Conservation (phyloP, 2,329 filamentous ascomycete genomes). For the Aspergillus felis region DNA sequence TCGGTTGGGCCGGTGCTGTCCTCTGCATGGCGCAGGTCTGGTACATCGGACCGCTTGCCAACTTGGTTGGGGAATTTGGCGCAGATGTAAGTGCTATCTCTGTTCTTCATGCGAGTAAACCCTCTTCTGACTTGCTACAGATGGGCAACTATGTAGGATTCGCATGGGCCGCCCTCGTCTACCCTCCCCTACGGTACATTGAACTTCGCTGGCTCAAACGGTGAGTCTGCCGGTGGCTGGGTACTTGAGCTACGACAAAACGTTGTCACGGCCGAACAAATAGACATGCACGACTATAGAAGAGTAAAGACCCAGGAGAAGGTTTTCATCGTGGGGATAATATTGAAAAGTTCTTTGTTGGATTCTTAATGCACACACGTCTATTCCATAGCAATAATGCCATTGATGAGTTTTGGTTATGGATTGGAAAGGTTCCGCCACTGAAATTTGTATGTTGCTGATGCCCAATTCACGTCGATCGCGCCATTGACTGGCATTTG, state of each 20-base stretch:
- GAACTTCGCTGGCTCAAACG: slow-evolving; percentile 50
- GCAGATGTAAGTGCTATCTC: slow-evolving; percentile 47
- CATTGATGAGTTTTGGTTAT: neutral
- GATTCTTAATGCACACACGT: neutral
- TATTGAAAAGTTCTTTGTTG: neutral
- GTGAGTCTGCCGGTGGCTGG: slow-evolving; percentile 19
- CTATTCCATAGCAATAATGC: neutral
- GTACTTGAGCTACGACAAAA: neutral
- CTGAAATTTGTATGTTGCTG: neutral
- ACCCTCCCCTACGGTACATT: slow-evolving; percentile 50
- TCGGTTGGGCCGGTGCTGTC: slow-evolving; percentile 64
- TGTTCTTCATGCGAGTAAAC: neutral
- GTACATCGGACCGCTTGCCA: slow-evolving; percentile 63
- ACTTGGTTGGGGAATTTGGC: slow-evolving; percentile 54
- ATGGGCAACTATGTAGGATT: slow-evolving; percentile 61
- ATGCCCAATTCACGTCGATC: neutral
- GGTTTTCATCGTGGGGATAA: neutral
- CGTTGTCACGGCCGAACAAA: neutral
- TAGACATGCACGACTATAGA: neutral
- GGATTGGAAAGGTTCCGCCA: neutral
- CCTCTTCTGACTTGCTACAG: slow-evolving; percentile 18
- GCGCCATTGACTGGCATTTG: neutral
- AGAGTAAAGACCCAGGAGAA: neutral
- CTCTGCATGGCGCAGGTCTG: slow-evolving; percentile 67
- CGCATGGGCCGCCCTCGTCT: slow-evolving; percentile 56